Evolutionary conservation across 129 eudicot species (phyloP), one percentile per base, ranked within the genome.

Genomic region (Silybum marianum): DNA sequence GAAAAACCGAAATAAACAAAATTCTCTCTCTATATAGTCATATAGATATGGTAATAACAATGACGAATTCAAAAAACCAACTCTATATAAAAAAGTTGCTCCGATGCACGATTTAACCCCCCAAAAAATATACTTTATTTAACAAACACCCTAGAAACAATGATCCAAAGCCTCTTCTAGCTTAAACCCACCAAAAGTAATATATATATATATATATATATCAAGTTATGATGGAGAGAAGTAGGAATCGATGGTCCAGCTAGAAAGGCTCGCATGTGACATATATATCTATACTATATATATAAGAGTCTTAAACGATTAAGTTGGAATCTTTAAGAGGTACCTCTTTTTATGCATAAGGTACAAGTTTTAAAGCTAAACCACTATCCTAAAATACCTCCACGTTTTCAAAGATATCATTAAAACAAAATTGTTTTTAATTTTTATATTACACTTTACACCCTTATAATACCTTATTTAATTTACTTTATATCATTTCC

Each of bases 171-270:
- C 72, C 76, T 70, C 51, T 76, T 70, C 66, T 54, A 38, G 70
- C 85, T 70, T 69, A 18, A 82, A 82, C 58, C 73, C 78, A 78
- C 82, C 67, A 78, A 82, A 82, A 82, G 76, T 75, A 83, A n/a
- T 38, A 82, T 70, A 44, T 69, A 82, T 22, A 82, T 70, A 44
- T 69, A 82, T 22, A 68, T 30, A 69, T 58, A 32, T 32, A 32
- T 32, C 36, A 39, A 60, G 30, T 73, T 79, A 68, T 79, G 72
- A 70, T 84, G 54, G 44, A 80, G 48, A 85, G 80, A 51, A 70
- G 73, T 77, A 76, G 88, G 76, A 73, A 74, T 85, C 46, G 81
- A 69, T 81, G 88, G 88, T 71, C 88, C 81, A 85, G 82, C 83
- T 74, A 81, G n/a, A 77, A 60, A 66, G 65, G 72, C 65, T 81